A percentile compares a stretch with the other conserved stretches of the same genome.
phyloP scores from a whole-genome alignment of 805 yeast genomes.

The Saccharomycopsis fodiens region DNA sequence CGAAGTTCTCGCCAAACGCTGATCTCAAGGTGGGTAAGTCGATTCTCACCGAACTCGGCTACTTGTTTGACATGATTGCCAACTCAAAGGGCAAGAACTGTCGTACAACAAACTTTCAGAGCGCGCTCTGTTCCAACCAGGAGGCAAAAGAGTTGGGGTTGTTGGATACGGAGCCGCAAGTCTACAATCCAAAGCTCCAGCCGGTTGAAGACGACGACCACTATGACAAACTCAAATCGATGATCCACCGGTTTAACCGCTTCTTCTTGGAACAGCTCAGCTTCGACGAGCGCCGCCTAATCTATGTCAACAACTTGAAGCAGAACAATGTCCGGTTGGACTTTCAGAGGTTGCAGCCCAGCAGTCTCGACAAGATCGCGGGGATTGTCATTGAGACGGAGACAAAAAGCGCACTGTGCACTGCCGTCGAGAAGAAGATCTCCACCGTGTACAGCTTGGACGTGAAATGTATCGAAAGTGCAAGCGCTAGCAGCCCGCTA shows the following conservation, averaged over 20 bases:
- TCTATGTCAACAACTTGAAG: not conserved
- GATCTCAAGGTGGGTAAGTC: conserved; percentile 29
- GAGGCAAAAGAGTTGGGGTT: conserved; percentile 49
- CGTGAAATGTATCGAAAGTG: conserved; percentile 30
- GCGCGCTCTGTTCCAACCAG: conserved; percentile 37
- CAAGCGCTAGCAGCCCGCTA: not conserved
- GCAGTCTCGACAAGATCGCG: conserved; percentile 27
- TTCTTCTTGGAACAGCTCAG: conserved; percentile 49
- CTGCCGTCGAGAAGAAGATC: conserved; percentile 29
- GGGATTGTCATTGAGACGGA: conserved; percentile 39
- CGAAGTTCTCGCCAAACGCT: not conserved
- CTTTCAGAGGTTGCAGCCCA: not conserved
- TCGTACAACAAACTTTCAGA: conserved; percentile 72
- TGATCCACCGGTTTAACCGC: conserved; percentile 46
- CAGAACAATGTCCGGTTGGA: not conserved
- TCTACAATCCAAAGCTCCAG: conserved; percentile 22
- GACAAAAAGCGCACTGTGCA: conserved; percentile 34
- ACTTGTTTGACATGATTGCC: conserved; percentile 82
- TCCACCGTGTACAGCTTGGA: conserved; percentile 37
- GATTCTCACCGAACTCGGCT: conserved; percentile 75
- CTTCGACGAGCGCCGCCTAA: conserved; percentile 36
- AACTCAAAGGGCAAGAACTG: conserved; percentile 76
- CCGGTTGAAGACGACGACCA: conserved; percentile 31
- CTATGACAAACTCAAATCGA: conserved; percentile 35
- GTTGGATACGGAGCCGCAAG: conserved; percentile 27